A percentile compares a stretch with the other conserved stretches of the same genome.
Conservation (phyloP, 192 early-diverging fungal genomes). For the Podochytrium sp. region DNA sequence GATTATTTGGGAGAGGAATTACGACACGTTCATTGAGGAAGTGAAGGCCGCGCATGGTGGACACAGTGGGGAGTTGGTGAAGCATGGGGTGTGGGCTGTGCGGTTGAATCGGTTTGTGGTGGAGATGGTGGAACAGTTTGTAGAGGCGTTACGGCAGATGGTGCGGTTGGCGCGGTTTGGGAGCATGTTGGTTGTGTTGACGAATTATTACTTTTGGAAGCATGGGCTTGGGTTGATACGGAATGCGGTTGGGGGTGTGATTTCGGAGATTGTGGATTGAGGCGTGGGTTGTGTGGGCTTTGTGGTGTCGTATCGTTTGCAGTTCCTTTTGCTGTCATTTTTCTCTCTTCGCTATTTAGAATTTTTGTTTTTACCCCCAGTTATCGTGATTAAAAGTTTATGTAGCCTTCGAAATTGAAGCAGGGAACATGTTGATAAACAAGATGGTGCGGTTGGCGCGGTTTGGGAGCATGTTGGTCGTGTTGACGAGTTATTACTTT, state of each 20-base stretch:
- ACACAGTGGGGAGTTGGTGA: conserved; percentile 32
- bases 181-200: conserved; percentile 49
- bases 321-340: too few relatives aligned
- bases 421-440: too few relatives aligned
- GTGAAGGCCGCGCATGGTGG: conserved; percentile 46
- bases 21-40: conserved; percentile 48
- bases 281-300: too few relatives aligned
- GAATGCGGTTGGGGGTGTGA: conserved; percentile 44
- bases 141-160: conserved; percentile 53
- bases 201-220: conserved; percentile 59
- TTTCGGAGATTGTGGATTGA: conserved; percentile 31
- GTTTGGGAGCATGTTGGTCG: conserved; percentile 49
- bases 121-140: conserved; percentile 50
- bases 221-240: conserved; percentile 46
- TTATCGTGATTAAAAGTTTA: too few relatives aligned
- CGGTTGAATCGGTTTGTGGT: conserved; percentile 48
- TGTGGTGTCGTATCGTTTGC: too few relatives aligned
- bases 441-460: conserved; percentile 53
- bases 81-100: conserved; percentile 51
- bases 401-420: too few relatives aligned
- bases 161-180: conserved; percentile 54
- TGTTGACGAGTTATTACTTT: conserved; percentile 57
- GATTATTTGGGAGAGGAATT: conserved; percentile 56
- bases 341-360: too few relatives aligned
- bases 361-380: too few relatives aligned